phyloP scores from a whole-genome alignment of 2,329 filamentous ascomycete genomes.

The Fusarium armeniacum region DNA sequence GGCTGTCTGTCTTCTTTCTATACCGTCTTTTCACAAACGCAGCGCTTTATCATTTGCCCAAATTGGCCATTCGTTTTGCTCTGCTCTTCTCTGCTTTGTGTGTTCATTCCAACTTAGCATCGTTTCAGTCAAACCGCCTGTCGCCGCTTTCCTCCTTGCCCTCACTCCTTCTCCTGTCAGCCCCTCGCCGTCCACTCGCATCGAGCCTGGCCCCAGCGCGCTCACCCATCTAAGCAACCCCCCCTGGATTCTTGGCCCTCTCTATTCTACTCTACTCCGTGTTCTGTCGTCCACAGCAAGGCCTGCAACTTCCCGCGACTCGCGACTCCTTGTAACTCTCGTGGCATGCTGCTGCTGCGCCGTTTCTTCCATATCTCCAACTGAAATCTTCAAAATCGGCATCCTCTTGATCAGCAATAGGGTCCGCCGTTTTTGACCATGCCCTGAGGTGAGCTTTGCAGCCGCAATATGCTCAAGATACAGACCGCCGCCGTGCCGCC shows the following conservation, averaged over 20 bases:
- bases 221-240: conserved; percentile 41
- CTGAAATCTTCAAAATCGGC: conserved; percentile 32
- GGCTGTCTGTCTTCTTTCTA: conserved; percentile 25
- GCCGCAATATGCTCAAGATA: conserved; percentile 53
- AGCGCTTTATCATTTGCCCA: conserved; percentile 15
- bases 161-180: conserved; percentile 32
- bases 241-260: conserved; percentile 41
- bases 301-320: conserved; percentile 43
- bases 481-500: conserved; percentile 52
- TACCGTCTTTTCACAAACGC: conserved; percentile 37
- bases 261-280: conserved; percentile 29
- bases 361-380: conserved; percentile 32
- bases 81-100: conserved; percentile 16
- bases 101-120: conserved; percentile 22
- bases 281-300: conserved; percentile 32
- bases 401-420: conserved; percentile 50
- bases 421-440: conserved; percentile 53
- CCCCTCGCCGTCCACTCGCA: conserved; percentile 44
- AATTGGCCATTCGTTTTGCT: background rate
- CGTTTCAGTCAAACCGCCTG: conserved; percentile 38
- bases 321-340: conserved; percentile 35
- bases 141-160: conserved; percentile 19
- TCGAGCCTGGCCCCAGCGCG: conserved; percentile 40
- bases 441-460: conserved; percentile 54
- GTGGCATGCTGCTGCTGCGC: conserved; percentile 41